These are phyloP conservation scores for Pachysandra terminalis DNA, from an alignment of 164 flowering plant species.

Conservation along the genomic window DNA sequence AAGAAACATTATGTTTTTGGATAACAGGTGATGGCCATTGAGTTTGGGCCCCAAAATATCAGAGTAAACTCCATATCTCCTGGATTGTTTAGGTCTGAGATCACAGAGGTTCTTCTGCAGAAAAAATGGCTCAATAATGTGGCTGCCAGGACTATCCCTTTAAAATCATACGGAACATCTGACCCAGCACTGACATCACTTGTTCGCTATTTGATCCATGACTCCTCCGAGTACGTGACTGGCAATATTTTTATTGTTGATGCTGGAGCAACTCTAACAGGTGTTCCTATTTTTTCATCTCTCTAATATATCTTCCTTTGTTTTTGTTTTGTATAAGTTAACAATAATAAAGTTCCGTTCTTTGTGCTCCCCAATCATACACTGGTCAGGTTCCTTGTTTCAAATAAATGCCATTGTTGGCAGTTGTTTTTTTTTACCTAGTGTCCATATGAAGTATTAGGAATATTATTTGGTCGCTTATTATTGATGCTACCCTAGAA, in stretches of 20 bases:
- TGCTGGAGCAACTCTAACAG: background rate
- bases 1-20: background rate
- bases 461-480: too few relatives aligned
- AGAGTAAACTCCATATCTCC: too few relatives aligned
- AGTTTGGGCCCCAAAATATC: background rate
- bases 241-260: slow-evolving; percentile 3
- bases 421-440: too few relatives aligned
- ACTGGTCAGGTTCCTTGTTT: too few relatives aligned
- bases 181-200: slow-evolving; percentile 2
- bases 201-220: too few relatives aligned
- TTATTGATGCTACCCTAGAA: too few relatives aligned
- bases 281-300: slow-evolving; percentile 3
- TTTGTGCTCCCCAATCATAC: too few relatives aligned
- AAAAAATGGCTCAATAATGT: slow-evolving; percentile 1
- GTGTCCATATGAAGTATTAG: too few relatives aligned
- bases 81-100: too few relatives aligned
- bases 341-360: too few relatives aligned
- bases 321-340: too few relatives aligned
- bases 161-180: background rate
- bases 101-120: slow-evolving; percentile 3
- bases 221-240: background rate
- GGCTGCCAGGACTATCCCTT: background rate
- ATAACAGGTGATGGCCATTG: slow-evolving; percentile 1
- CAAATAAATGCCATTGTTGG: too few relatives aligned
- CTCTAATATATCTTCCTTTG: background rate